A percentile compares a stretch with the other conserved stretches of the same genome.
These are phyloP conservation scores for Talaromyces funiculosus DNA, from an alignment of 2,329 filamentous ascomycete species.

Conservation along the genomic window DNA sequence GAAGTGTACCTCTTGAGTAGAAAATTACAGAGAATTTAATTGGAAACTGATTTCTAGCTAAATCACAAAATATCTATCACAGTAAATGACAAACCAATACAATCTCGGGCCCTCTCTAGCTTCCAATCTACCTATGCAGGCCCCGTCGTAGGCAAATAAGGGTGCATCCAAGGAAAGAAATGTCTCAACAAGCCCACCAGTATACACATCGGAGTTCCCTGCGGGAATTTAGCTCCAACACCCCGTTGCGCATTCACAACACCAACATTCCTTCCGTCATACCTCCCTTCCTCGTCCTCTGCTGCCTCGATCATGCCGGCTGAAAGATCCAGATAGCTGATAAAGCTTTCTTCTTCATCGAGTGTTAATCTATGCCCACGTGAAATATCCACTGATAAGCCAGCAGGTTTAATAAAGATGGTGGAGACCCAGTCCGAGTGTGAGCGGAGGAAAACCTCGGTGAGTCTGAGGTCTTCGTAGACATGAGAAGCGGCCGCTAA, in stretches of 20 bases:
- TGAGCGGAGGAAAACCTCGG: slow-evolving; percentile 18
- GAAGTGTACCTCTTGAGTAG: neutral
- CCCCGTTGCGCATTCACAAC: slow-evolving; percentile 20
- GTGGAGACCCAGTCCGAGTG: slow-evolving; percentile 19
- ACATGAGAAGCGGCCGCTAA: slow-evolving; percentile 17
- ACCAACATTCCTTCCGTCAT: slow-evolving; percentile 20
- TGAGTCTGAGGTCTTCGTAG: slow-evolving; percentile 17
- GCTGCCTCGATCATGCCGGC: slow-evolving; percentile 48
- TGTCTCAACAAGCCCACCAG: slow-evolving; percentile 25
- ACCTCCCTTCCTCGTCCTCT: slow-evolving; percentile 26
- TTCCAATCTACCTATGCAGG: neutral
- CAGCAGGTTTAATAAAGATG: slow-evolving; percentile 23
- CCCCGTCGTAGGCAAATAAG: slow-evolving; percentile 24
- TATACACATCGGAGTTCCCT: slow-evolving; percentile 29
- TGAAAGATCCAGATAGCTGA: slow-evolving; percentile 43
- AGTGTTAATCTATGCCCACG: slow-evolving; percentile 40
- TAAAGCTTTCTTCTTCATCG: slow-evolving; percentile 32
- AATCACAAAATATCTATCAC: neutral
- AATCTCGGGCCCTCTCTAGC: neutral
- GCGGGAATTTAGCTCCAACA: slow-evolving; percentile 30
- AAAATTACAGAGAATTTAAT: neutral
- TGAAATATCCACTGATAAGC: slow-evolving; percentile 19
- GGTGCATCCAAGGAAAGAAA: slow-evolving; percentile 32
- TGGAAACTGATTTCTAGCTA: neutral
- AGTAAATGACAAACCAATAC: neutral